Evolutionary conservation across 1,284 basidiomycete genomes (phyloP).

Genomic region (Leccinum cinnamomeum): DNA sequence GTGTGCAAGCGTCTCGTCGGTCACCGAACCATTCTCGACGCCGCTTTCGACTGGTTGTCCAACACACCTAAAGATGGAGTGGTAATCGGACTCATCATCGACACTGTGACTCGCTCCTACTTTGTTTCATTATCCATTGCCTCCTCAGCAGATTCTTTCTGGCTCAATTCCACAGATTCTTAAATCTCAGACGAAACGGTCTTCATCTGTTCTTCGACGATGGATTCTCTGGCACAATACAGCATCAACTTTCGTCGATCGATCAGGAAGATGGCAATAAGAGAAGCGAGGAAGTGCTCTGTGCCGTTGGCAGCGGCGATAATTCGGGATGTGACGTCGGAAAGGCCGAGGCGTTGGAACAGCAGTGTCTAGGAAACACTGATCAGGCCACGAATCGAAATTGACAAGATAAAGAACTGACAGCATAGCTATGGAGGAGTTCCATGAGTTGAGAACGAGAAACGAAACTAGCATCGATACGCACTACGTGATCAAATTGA

Average conservation of each 20-base stretch:
- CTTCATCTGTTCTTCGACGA: too few relatives aligned
- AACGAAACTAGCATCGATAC: conserved; percentile 5
- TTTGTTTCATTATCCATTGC: too few relatives aligned
- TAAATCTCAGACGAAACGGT: too few relatives aligned
- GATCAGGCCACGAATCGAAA: not conserved
- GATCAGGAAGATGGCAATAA: conserved; percentile 34
- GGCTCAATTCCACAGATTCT: too few relatives aligned
- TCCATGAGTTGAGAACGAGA: conserved; percentile 1
- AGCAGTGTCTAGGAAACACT: conserved; percentile 47
- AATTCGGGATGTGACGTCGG: conserved; percentile 54
- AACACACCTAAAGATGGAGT: too few relatives aligned
- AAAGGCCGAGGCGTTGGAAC: conserved; percentile 60
- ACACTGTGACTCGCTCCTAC: too few relatives aligned
- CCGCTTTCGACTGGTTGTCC: too few relatives aligned
- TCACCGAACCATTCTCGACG: too few relatives aligned
- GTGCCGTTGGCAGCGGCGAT: not conserved
- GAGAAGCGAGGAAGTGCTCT: not conserved
- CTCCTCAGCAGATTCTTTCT: too few relatives aligned
- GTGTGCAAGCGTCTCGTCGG: too few relatives aligned
- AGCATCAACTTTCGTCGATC: conserved; percentile 41
- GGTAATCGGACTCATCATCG: too few relatives aligned
- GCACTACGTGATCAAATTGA: conserved; percentile 66
- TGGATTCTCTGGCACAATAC: not conserved
- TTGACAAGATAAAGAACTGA: conserved; percentile 21
- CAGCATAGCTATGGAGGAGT: conserved; percentile 33